Evolutionary conservation across 23 red algal genomes (phyloP).

Genomic region (Gracilaria caudata): DNA sequence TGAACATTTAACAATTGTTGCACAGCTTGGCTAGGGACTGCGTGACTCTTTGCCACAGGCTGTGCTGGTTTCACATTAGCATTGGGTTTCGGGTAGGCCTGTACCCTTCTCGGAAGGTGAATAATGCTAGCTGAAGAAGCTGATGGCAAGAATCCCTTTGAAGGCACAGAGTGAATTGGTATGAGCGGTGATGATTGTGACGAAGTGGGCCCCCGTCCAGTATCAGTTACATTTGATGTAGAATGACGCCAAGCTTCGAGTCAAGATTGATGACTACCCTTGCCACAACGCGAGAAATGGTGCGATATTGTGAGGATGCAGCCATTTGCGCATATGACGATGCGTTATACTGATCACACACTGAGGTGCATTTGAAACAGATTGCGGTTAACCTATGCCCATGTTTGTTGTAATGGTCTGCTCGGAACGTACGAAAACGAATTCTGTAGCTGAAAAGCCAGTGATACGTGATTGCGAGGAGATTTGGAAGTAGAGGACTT

Average conservation of each 20-base stretch:
- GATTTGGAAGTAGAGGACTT: neutral
- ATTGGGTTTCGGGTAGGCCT: neutral
- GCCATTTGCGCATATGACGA: neutral
- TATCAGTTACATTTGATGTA: neutral
- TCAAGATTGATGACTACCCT: conserved; percentile 54
- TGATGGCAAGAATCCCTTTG: neutral
- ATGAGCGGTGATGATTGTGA: conserved; percentile 7
- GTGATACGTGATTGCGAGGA: neutral
- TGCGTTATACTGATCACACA: neutral
- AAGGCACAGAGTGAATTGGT: conserved; percentile 26
- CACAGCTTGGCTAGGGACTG: neutral
- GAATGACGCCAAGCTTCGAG: neutral
- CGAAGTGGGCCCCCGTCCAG: neutral
- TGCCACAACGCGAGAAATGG: conserved; percentile 34
- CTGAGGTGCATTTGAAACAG: conserved; percentile 13
- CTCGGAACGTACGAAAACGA: neutral
- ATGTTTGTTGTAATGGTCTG: neutral
- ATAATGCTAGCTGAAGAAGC: conserved; percentile 2
- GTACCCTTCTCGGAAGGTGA: neutral
- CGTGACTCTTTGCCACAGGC: conserved; percentile 1
- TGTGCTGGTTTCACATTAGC: neutral
- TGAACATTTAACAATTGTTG: neutral
- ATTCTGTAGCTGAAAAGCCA: neutral
- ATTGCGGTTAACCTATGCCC: neutral
- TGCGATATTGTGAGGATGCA: conserved; percentile 10